These are phyloP conservation scores for Amaranthus hypochondriacus DNA, from an alignment of 148 eudicot species.

Conservation along the genomic window DNA sequence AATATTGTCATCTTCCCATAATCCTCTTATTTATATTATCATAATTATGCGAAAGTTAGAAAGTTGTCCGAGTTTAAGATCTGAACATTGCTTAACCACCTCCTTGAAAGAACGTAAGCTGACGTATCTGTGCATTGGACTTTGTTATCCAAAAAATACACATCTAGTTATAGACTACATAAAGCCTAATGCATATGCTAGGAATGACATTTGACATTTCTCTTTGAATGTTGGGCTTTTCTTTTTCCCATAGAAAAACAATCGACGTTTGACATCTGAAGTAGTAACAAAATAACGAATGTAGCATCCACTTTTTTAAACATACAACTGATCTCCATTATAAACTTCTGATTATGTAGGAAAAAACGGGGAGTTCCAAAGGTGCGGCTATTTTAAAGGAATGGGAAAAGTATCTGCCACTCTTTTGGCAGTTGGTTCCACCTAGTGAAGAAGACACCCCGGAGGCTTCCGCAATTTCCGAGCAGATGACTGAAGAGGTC, in stretches of 20 bases:
- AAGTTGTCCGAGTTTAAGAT: neutral
- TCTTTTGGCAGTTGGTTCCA: constrained; percentile 97
- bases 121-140: neutral
- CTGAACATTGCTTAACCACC: neutral
- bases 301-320: neutral
- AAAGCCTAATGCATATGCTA: neutral
- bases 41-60: neutral
- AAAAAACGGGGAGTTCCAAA: constrained; percentile 90
- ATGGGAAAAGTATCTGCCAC: constrained; percentile 85
- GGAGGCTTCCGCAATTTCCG: constrained; percentile 81
- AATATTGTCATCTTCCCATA: neutral
- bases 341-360: constrained; percentile 38
- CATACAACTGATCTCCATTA: neutral
- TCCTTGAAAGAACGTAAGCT: neutral
- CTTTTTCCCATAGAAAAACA: neutral
- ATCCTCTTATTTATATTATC: neutral
- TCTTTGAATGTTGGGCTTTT: too few relatives aligned
- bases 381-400: constrained; percentile 83
- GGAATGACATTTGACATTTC: neutral
- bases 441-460: constrained; percentile 99
- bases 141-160: too few relatives aligned
- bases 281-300: neutral
- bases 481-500: constrained; percentile 46
- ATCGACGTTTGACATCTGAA: neutral
- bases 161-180: too few relatives aligned